Evolutionary conservation across 2,329 filamentous ascomycete genomes (phyloP), one percentile per base, ranked within the genome.

Genomic region (Cladosporium sp.): DNA sequence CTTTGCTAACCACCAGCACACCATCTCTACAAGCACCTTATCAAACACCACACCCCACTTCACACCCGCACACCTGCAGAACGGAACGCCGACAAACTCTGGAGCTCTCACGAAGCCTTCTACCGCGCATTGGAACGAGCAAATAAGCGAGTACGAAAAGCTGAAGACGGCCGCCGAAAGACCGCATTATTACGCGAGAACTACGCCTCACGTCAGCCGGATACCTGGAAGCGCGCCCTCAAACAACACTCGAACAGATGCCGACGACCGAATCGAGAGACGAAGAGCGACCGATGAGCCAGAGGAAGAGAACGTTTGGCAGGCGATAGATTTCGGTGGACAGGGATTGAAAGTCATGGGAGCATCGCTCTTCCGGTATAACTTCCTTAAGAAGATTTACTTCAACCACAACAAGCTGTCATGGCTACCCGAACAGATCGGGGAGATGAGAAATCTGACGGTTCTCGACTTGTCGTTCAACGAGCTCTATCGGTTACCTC

Each of bases 321-420:
- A 89, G 68, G 90, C 91, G 59, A 77, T 98, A 62, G 93, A 98
- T 70, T 85, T 97, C 68, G 93, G 91, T 62, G 93, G 93, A n/a
- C 93, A 97, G 73, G 92, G 92, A 16, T 76, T 98, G 45, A 86
- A 90, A 60, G 87, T 89, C 54, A 77, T 98, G 32, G 84, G 90
- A 1, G 74, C 81, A 8, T 82, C 86, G 42, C 77, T 98, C 32
- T 97, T 97, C 74, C 78, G 81, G 60, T 98, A 97, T 71, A 80
- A 80, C 42, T 97, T 98, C 69, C 76, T 98, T 53, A 87, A 87
- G 60, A 92, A 95, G 70, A 81, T 98, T 31, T 96, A 95, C 69
- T 83, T 98, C 57, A 90, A 90, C 62, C 92, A 90, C 60, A 98
- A 98, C 77, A 91, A 90, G 68, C 79, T 98, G 54, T 83, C 83